These are phyloP conservation scores for Phoenix dactylifera DNA, from an alignment of 176 grass and related monocot species.

Conservation along the genomic window DNA sequence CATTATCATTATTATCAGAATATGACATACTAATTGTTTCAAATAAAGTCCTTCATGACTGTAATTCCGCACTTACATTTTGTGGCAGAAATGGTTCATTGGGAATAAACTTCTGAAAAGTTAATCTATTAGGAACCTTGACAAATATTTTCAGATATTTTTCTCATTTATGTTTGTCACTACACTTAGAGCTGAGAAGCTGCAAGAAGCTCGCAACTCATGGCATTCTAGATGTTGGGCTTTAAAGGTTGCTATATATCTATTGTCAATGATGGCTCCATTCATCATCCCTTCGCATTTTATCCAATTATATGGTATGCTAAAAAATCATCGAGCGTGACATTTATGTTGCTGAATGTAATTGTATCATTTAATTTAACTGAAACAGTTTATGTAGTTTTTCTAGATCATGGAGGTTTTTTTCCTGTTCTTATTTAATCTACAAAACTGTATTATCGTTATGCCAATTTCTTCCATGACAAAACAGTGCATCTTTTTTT, in stretches of 20 bases:
- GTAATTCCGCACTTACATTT: too few species aligned
- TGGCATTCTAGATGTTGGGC: slow-evolving; percentile 87
- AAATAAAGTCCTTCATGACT: too few species aligned
- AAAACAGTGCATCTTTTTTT: too few species aligned
- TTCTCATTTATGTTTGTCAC: slow-evolving; percentile 76
- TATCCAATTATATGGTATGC: slow-evolving; percentile 70
- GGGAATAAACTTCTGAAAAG: too few species aligned
- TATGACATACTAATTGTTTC: too few species aligned
- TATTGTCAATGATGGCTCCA: slow-evolving; percentile 37
- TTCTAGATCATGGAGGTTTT: too few species aligned
- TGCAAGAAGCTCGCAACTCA: slow-evolving; percentile 52
- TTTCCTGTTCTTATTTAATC: too few species aligned
- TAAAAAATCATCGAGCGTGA: background rate
- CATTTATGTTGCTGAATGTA: background rate
- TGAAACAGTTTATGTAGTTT: too few species aligned
- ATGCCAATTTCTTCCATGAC: too few species aligned
- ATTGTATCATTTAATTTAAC: too few species aligned
- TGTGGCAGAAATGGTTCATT: too few species aligned
- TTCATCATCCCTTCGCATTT: slow-evolving; percentile 66
- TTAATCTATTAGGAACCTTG: slow-evolving; percentile 22
- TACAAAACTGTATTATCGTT: too few species aligned
- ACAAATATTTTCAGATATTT: slow-evolving; percentile 51
- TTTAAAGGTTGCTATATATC: slow-evolving; percentile 53
- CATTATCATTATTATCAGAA: background rate
- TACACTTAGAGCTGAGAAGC: slow-evolving; percentile 57